Conservation (phyloP, 495 filamentous ascomycete species). For the Penicillium odoratum region DNA sequence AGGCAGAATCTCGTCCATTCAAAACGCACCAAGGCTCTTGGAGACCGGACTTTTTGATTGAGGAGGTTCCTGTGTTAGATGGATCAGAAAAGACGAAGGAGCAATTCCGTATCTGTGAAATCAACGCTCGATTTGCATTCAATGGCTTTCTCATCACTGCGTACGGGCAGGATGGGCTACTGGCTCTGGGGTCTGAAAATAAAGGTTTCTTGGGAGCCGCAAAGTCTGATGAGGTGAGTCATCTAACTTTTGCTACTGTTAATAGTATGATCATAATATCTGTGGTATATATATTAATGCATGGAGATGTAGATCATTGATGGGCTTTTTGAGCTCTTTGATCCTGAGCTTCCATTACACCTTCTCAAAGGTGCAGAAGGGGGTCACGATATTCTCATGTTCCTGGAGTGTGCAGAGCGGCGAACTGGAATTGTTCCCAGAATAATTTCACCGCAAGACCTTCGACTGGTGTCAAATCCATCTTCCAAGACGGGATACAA, state of each 20-base stretch:
- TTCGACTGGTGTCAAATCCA: conserved; percentile 18
- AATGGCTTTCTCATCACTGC: conserved; percentile 34
- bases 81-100: conserved; percentile 4
- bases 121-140: conserved; percentile 46
- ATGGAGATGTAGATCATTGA: conserved; percentile 20
- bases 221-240: conserved; percentile 15
- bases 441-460: conserved; percentile 21
- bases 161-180: conserved; percentile 24
- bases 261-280: too few species aligned
- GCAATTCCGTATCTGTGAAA: conserved; percentile 41
- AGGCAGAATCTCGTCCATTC: conserved; percentile 8
- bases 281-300: too few species aligned
- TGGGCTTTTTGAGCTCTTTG: conserved; percentile 24
- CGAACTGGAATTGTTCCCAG: conserved; percentile 15
- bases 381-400: conserved; percentile 35
- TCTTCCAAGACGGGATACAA: conserved; percentile 14
- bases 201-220: conserved; percentile 9
- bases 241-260: neutral
- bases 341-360: conserved; percentile 28
- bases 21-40: conserved; percentile 30
- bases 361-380: conserved; percentile 37
- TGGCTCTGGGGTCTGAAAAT: conserved; percentile 1
- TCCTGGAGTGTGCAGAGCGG: conserved; percentile 17
- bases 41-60: conserved; percentile 47
- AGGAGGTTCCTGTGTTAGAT: neutral